Conservation (phyloP, 2,329 filamentous ascomycete genomes). For the Pseudogymnoascus sp. region DNA sequence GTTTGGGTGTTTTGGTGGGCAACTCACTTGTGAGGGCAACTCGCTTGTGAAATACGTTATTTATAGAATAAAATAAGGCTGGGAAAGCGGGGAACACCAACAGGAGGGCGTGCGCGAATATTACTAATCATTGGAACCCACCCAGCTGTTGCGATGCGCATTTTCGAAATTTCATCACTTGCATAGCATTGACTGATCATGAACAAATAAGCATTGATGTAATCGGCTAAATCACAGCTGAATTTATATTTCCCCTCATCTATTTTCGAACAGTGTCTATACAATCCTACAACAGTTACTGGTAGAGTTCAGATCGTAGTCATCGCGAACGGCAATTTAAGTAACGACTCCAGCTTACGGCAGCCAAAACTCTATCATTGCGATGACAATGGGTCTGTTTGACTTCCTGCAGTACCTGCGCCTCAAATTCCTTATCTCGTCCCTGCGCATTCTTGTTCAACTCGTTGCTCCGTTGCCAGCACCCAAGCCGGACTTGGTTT, state of each 20-base stretch:
- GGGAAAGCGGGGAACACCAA: background rate
- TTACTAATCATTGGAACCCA: background rate
- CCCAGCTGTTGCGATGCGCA: too few species aligned
- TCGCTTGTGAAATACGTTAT: too few species aligned
- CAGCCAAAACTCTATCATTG: background rate
- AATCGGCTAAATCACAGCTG: background rate
- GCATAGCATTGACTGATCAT: background rate
- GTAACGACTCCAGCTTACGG: background rate
- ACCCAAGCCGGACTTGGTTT: slow-evolving; percentile 11
- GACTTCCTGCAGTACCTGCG: slow-evolving; percentile 13
- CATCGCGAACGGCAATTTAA: background rate
- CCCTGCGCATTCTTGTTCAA: slow-evolving; percentile 10
- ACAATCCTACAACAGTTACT: background rate
- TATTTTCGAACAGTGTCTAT: background rate
- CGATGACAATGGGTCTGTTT: slow-evolving; percentile 3
- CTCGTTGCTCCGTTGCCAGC: slow-evolving; percentile 2
- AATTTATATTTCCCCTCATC: background rate
- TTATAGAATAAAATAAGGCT: background rate
- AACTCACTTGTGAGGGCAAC: too few species aligned
- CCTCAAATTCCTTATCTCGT: slow-evolving; percentile 14
- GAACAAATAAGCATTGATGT: background rate
- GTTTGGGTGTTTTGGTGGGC: too few species aligned
- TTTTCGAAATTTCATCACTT: background rate
- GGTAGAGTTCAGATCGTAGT: background rate
- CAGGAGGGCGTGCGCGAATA: background rate